Evolutionary conservation across 164 flowering plant species (phyloP), one percentile per base, ranked within the genome.

Genomic region (Umbellularia californica): DNA sequence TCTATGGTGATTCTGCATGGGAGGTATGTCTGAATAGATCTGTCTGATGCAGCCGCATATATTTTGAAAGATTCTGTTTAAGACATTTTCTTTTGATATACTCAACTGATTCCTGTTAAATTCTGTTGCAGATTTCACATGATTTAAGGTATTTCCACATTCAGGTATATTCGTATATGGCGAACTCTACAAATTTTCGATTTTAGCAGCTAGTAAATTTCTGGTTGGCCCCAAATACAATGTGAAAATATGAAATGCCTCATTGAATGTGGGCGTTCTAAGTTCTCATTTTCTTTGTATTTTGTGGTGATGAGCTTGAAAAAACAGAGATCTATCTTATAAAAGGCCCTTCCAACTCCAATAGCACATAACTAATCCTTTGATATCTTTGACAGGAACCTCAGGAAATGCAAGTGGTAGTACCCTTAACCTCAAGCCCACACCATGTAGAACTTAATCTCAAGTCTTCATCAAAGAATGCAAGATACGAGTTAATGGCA

Each of bases 371-470:
- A 30, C 35, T 30, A 30, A 30, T 15, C 25, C 33, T 33, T 24
- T 27, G n/a, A 65, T 35, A 35, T 68, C 69, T n/a, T 75, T 71
- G 64, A 74, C 85, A 89, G 92, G 96, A 90, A 78, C 77, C 83
- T 68, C 78, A 85, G 79, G 81, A 84, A 58, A 77, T 73, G 74
- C 86, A 86, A 75, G 84, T 86, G 24, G 73, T 77, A 15, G 83
- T 86, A 68, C 93, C 91, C 27, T 17, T 91, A 35, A 78, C 90
- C 74, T 87, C 89, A 52, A 91, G 93, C 77, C 81, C 88, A 77
- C 90, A 88, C 77, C 96, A 91, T 79, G 77, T 87, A 69, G 96
- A 89, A 77, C 86, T 91, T 71, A 87, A 88, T 75, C 87, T 91
- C 28, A 76, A 76, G 58, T 71, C 72, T 58, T 87, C 88, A 83